phyloP scores from a whole-genome alignment of 75 land plant species.

The Chamaecyparis obtusa region DNA sequence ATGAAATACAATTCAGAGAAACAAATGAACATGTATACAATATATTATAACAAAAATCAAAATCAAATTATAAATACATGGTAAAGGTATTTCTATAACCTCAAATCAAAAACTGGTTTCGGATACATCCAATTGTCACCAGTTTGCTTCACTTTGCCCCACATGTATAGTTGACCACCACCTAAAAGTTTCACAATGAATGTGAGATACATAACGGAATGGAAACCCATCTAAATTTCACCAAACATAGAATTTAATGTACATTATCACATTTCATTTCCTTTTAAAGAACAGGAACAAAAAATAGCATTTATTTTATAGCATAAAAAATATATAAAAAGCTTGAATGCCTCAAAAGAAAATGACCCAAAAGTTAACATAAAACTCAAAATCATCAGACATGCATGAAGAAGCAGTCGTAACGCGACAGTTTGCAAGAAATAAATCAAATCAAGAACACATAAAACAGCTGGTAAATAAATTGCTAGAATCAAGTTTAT shows the following conservation, averaged over 20 bases:
- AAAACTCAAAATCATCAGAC: neutral
- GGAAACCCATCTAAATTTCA: neutral
- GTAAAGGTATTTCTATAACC: slow-evolving; percentile 30
- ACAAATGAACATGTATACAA: neutral
- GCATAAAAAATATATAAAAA: neutral
- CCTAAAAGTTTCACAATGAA: slow-evolving; percentile 29
- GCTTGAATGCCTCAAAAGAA: neutral
- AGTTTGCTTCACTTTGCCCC: slow-evolving; percentile 89
- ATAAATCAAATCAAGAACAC: too few species aligned
- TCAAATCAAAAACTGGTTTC: slow-evolving; percentile 90
- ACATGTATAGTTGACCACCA: slow-evolving; percentile 98
- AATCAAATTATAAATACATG: neutral
- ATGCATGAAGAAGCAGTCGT: neutral
- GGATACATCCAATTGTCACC: slow-evolving; percentile 99
- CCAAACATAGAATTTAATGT: neutral
- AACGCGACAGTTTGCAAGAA: neutral
- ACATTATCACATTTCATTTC: neutral
- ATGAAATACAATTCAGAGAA: neutral
- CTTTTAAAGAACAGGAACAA: neutral
- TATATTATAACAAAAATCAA: neutral
- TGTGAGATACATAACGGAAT: neutral
- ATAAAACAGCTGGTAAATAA: neutral
- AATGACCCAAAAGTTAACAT: neutral
- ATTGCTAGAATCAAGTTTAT: neutral
- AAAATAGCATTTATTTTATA: neutral